A percentile compares a stretch with the other conserved stretches of the same genome.
These are phyloP conservation scores for Blumeriella jaapii DNA, from an alignment of 2,329 filamentous ascomycete species.

Conservation along the genomic window DNA sequence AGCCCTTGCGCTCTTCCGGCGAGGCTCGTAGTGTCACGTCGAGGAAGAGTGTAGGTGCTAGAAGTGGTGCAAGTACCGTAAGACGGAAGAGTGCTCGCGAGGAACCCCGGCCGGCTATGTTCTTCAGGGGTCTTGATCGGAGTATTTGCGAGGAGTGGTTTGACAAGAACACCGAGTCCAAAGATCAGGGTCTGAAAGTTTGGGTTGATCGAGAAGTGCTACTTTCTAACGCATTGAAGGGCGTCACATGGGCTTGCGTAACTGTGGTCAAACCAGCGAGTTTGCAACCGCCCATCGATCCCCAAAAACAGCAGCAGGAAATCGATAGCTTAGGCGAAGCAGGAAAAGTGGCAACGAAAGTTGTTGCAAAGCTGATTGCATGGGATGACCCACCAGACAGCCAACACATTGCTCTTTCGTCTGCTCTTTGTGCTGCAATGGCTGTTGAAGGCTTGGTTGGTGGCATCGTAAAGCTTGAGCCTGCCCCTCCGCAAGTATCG, in stretches of 20 bases:
- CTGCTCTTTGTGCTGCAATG: slow-evolving; percentile 61
- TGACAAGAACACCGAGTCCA: slow-evolving; percentile 43
- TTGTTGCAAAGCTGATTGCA: slow-evolving; percentile 62
- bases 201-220: slow-evolving; percentile 80
- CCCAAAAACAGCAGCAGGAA: slow-evolving; percentile 55
- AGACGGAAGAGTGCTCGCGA: slow-evolving; percentile 51
- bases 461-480: slow-evolving; percentile 77
- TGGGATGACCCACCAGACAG: slow-evolving; percentile 86
- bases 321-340: slow-evolving; percentile 49
- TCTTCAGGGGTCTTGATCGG: slow-evolving; percentile 70
- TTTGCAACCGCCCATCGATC: slow-evolving; percentile 58
- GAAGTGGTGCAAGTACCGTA: slow-evolving; percentile 62
- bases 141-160: slow-evolving; percentile 64
- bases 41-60: slow-evolving; percentile 60
- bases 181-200: slow-evolving; percentile 52
- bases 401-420: slow-evolving; percentile 69
- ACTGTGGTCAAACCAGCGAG: slow-evolving; percentile 77
- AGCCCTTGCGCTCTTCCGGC: slow-evolving; percentile 50
- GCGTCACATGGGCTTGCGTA: slow-evolving; percentile 67
- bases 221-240: slow-evolving; percentile 58
- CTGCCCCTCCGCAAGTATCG: slow-evolving; percentile 44
- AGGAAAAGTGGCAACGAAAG: slow-evolving; percentile 46
- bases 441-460: slow-evolving; percentile 66
- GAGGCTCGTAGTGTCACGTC: slow-evolving; percentile 76
- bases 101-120: slow-evolving; percentile 55